Evolutionary conservation across 2,329 filamentous ascomycete species (phyloP), one percentile per base, ranked within the genome.

Genomic region (Neurospora crassa): DNA sequence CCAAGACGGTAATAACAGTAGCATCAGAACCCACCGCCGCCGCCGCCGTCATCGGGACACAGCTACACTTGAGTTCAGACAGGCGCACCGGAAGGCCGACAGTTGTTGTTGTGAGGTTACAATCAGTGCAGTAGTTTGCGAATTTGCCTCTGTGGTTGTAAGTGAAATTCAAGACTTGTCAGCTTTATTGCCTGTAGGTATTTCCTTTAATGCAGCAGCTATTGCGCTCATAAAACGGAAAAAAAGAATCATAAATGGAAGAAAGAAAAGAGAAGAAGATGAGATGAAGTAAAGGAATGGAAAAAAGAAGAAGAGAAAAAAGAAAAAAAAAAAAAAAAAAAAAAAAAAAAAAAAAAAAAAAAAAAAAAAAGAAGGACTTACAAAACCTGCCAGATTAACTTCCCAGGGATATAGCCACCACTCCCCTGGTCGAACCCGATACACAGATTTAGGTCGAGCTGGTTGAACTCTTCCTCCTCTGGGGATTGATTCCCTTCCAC

Each of bases 91-190:
- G 29, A 3, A 5, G 4, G 29, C 4, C 29, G 29, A 4, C 29
- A 29, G 29, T 29, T 29, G 11, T 29, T 29, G 11, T 6, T 1
- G 70, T 40, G 16, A 67, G 14, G 18, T 40, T 70, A 69, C 75
- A 76, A 68, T 73, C 45, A 16, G 40, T 59, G 71, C 75, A 76
- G 70, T 74, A 73, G 68, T 71, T 71, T 45, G 71, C 47, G 67
- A 72, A 73, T 41, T 76, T 76, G 67, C 75, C 75, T n/a, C 75
- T 76, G 68, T 8, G 2, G n/a, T n/a, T n/a, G n/a, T n/a, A 11
- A 20, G 34, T 8, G 34, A 7, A 1, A 20, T 2, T 18, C 41
- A 43, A 43, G 41, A 41, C 12, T 40, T 59, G 40, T 68, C 20
- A 73, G 53, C 4, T 37, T 29, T 29, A 29, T 29, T 29, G 29